Evolutionary conservation across 306 rosid species (phyloP).

Genomic region (Fragaria vesca): DNA sequence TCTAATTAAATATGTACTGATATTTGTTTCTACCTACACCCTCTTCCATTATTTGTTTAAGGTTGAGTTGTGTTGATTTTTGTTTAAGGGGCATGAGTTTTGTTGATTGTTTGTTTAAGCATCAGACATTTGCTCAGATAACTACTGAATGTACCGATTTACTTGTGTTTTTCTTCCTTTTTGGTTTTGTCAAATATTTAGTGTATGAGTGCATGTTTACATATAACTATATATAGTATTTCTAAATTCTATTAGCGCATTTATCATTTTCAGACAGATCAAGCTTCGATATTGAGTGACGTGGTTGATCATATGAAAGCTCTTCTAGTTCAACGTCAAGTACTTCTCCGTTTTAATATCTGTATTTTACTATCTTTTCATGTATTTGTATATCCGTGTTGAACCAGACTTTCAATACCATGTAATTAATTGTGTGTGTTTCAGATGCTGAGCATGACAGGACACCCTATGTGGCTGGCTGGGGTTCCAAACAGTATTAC

Average conservation of each 20-base stretch:
- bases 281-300: conserved; percentile 24
- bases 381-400: too few species aligned
- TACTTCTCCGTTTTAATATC: background rate
- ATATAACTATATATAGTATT: too few species aligned
- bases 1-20: too few species aligned
- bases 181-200: too few species aligned
- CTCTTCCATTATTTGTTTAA: background rate
- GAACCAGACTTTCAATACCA: background rate
- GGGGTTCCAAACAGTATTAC: background rate
- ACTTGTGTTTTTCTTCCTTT: background rate
- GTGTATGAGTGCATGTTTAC: too few species aligned
- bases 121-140: background rate
- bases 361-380: background rate
- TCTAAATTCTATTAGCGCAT: background rate
- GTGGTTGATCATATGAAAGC: conserved; percentile 21
- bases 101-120: too few species aligned
- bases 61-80: background rate
- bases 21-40: too few species aligned
- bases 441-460: background rate
- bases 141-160: background rate
- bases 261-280: conserved; percentile 11
- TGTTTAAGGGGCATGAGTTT: background rate
- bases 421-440: background rate
- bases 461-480: background rate
- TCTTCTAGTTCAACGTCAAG: conserved; percentile 24